Conservation (phyloP, 202 grass and related monocot genomes). For the Bolboschoenoplectus hybrid region DNA sequence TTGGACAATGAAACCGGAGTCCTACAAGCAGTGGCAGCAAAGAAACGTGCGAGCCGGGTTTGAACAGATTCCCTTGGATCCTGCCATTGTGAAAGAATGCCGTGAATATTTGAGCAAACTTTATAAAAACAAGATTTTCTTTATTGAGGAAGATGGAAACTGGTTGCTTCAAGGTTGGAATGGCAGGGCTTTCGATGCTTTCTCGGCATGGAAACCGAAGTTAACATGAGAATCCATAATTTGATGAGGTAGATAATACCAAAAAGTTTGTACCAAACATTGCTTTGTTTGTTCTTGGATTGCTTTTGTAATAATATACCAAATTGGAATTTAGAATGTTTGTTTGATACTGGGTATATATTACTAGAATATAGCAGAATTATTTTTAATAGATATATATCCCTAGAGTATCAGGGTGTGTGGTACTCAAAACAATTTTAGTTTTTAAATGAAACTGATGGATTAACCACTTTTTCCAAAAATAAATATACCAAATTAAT, state of each 20-base stretch:
- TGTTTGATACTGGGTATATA: no score
- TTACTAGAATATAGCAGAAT: no score
- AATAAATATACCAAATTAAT: no score
- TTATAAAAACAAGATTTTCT: slow-evolving; percentile 11
- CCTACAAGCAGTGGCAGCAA: slow-evolving; percentile 53
- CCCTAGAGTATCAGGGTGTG: no score
- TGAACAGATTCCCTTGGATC: slow-evolving; percentile 1
- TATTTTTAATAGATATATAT: no score
- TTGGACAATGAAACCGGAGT: slow-evolving; percentile 43
- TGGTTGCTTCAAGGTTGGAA: slow-evolving; percentile 23
- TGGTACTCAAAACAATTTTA: no score
- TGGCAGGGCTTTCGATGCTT: neutral
- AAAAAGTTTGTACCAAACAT: neutral
- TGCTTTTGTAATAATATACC: neutral
- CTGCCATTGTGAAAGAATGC: slow-evolving; percentile 8
- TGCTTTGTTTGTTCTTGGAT: neutral
- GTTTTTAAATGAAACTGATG: no score
- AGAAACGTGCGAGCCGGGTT: slow-evolving; percentile 42
- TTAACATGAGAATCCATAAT: neutral
- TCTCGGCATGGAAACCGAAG: slow-evolving; percentile 23
- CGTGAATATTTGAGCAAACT: neutral
- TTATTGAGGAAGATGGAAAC: slow-evolving; percentile 6
- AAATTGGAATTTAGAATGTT: neutral
- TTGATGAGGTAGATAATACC: no score
- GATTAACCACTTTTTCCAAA: no score